phyloP scores from a whole-genome alignment of 805 yeast genomes.

The Saccharomycopsis fermentans region DNA sequence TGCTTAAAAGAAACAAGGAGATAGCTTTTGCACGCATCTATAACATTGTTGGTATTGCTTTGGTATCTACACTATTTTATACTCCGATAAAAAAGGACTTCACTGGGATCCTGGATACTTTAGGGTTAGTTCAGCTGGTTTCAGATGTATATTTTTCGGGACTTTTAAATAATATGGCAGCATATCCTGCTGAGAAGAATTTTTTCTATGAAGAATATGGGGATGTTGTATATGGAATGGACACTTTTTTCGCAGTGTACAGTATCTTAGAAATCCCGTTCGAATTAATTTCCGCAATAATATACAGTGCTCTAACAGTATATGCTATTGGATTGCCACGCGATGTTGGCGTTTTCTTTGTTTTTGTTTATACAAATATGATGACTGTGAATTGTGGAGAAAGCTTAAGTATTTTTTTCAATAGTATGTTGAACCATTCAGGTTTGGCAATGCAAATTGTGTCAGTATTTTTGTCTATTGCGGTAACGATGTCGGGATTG shows the following conservation, averaged over 20 bases:
- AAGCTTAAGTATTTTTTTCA: constrained; percentile 72
- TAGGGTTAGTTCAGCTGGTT: constrained; percentile 70
- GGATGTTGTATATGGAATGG: constrained; percentile 59
- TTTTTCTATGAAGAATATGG: constrained; percentile 70
- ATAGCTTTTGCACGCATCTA: constrained; percentile 54
- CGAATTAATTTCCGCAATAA: constrained; percentile 46
- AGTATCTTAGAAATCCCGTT: constrained; percentile 56
- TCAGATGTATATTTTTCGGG: constrained; percentile 70
- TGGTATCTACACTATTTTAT: constrained; percentile 58
- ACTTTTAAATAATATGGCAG: constrained; percentile 63
- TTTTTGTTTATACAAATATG: constrained; percentile 44
- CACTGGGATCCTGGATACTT: constrained; percentile 50
- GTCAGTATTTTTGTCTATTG: constrained; percentile 55
- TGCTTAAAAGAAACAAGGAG: constrained; percentile 43
- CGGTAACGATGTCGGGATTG: constrained; percentile 77
- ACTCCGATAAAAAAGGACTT: constrained; percentile 41
- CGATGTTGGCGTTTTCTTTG: constrained; percentile 55
- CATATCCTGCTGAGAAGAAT: constrained; percentile 64
- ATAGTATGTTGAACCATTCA: constrained; percentile 59
- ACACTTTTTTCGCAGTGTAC: constrained; percentile 54
- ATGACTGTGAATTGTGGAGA: constrained; percentile 67
- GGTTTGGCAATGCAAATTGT: constrained; percentile 75
- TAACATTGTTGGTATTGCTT: constrained; percentile 54
- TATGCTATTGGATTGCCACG: constrained; percentile 68
- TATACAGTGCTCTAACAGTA: constrained; percentile 54